Evolutionary conservation across 2,329 filamentous ascomycete species (phyloP), one percentile per base, ranked within the genome.

Genomic region (Proliferodiscus dingleyae): DNA sequence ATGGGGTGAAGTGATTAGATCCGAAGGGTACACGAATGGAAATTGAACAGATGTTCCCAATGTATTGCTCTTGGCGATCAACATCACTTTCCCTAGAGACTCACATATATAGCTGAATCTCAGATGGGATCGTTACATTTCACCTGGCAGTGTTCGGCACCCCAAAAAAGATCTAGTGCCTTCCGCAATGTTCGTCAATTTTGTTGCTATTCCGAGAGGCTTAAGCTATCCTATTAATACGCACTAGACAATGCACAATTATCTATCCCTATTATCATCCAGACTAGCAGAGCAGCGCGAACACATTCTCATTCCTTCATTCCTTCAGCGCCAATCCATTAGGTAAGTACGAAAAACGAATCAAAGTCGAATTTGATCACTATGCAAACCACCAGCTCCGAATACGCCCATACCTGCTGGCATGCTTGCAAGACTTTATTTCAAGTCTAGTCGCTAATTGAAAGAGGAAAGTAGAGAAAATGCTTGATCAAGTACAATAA

Each of bases 341-440:
- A 18, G 15, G n/a, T 24, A 23, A 15, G n/a, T 21, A 21, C 19
- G 3, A 19, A 33, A 33, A 23, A 7, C 5, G 18, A 41, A 21
- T 6, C 6, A 15, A 37, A n/a, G 10, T 19, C 5, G 29, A 7
- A 37, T 5, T 33, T 18, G 29, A 41, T 15, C n/a, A 41, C 13
- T 41, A 41, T 26, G 39, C 28, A 32, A 22, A 24, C 22, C 19
- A 16, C 16, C 33, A 21, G 39, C 28, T 30, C 39, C 39, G 26
- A 41, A 41, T 32, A 41, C 39, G 28, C 39, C 39, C n/a, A n/a
- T n/a, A n/a, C n/a, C n/a, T n/a, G n/a, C n/a, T n/a, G n/a, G n/a
- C n/a, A 32, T 28, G 16, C 24, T 26, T 19, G 24, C 4, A 18
- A 10, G 21, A 23, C 36, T 21, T 22, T 7, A 23, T 13, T n/a